phyloP scores from a whole-genome alignment of 345 rosid species.

The Hibiscus mutabilis region DNA sequence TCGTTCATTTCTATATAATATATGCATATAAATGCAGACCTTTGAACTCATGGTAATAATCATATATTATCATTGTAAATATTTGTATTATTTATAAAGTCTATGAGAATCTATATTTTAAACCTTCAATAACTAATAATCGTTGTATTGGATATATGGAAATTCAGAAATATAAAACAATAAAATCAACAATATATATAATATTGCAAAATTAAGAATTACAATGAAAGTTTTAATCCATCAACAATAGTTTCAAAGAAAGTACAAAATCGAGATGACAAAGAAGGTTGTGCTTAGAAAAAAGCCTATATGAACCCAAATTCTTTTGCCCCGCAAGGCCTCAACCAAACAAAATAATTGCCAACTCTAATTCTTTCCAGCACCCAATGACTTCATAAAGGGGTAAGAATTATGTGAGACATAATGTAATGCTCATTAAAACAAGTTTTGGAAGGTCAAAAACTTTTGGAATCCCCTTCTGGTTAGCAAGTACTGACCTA shows the following conservation, averaged over 20 bases:
- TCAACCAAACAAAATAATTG: neutral
- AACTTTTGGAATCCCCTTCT: slow-evolving; percentile 1
- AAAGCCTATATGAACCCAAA: neutral
- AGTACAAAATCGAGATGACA: neutral
- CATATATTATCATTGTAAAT: neutral
- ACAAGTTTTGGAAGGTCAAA: slow-evolving; percentile 5
- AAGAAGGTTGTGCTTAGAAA: neutral
- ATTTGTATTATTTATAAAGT: neutral
- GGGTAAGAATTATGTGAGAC: neutral
- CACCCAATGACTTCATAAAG: too few relatives aligned
- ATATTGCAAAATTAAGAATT: too few relatives aligned
- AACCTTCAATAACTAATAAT: neutral
- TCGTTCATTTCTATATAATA: neutral
- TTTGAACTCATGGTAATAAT: neutral
- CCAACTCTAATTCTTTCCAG: neutral
- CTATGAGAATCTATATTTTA: neutral
- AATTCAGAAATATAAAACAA: too few relatives aligned
- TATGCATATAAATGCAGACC: neutral
- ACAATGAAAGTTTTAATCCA: neutral
- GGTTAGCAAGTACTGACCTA: neutral
- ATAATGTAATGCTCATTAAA: neutral
- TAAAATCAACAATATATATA: too few relatives aligned
- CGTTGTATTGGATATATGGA: neutral
- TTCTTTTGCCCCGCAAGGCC: neutral
- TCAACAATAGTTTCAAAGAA: neutral